Evolutionary conservation across 2,329 filamentous ascomycete species (phyloP).

Genomic region (Didymella keratinophila): DNA sequence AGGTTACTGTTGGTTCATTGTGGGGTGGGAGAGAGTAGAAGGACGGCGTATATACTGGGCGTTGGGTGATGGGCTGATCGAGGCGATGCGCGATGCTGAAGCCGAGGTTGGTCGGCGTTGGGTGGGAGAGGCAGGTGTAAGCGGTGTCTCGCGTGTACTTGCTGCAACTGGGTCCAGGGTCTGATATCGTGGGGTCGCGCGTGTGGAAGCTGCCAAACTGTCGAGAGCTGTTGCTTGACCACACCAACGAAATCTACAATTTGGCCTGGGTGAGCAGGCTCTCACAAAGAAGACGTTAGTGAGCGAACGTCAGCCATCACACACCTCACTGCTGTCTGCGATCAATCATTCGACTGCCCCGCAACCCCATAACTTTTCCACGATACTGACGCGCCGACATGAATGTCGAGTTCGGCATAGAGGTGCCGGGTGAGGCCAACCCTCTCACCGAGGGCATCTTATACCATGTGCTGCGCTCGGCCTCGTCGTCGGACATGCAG

Average conservation of each 20-base stretch:
- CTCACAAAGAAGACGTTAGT: neutral
- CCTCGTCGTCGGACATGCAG: slow-evolving; percentile 56
- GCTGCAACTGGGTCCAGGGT: neutral
- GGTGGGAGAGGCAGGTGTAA: slow-evolving; percentile 11
- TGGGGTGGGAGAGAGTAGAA: neutral
- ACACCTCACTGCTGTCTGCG: neutral
- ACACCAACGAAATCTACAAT: neutral
- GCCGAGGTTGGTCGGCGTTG: slow-evolving; percentile 36
- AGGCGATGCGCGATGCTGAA: slow-evolving; percentile 23
- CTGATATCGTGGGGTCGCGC: slow-evolving; percentile 2
- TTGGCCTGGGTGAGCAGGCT: slow-evolving; percentile 44
- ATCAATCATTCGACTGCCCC: slow-evolving; percentile 1
- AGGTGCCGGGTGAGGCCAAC: slow-evolving; percentile 81
- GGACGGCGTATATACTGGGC: slow-evolving; percentile 6
- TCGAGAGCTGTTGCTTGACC: neutral
- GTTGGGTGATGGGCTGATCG: slow-evolving; percentile 32
- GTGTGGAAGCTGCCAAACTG: neutral
- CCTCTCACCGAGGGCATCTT: slow-evolving; percentile 59
- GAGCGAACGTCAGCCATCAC: neutral
- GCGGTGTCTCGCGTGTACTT: slow-evolving; percentile 8
- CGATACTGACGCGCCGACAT: slow-evolving; percentile 25
- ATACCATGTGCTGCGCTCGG: slow-evolving; percentile 58
- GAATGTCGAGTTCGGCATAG: slow-evolving; percentile 60
- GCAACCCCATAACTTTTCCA: neutral
- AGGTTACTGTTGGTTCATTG: slow-evolving; percentile 7